Evolutionary conservation across 2,329 filamentous ascomycete genomes (phyloP).

Genomic region (Cladosporium sp.): DNA sequence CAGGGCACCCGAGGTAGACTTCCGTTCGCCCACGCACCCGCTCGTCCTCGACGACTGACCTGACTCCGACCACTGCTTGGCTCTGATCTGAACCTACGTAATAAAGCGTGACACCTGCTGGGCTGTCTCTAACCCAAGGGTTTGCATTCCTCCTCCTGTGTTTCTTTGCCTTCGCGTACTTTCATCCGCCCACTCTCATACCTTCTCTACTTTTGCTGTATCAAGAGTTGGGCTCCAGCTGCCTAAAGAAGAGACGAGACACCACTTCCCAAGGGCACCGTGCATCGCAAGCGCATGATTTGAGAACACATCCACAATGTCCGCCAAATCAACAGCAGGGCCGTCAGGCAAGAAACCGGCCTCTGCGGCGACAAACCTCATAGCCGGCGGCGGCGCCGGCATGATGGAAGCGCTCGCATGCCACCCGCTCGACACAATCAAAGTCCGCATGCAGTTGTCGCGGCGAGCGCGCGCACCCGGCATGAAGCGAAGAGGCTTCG

Average conservation of each 20-base stretch:
- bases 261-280: background rate
- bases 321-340: conserved; percentile 52
- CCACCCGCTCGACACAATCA: conserved; percentile 95
- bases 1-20: conserved; percentile 7
- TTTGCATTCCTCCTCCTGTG: background rate
- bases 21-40: conserved; percentile 9
- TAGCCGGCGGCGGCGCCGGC: conserved; percentile 91
- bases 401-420: conserved; percentile 99
- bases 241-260: no score
- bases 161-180: background rate
- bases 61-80: conserved; percentile 4
- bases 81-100: conserved; percentile 8
- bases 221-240: no score
- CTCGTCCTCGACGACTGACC: conserved; percentile 1
- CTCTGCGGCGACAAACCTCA: conserved; percentile 82
- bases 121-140: background rate
- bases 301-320: conserved; percentile 40
- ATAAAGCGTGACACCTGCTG: background rate
- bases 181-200: no score
- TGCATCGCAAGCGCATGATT: background rate
- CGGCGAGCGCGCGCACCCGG: conserved; percentile 75
- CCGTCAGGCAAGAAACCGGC: conserved; percentile 66
- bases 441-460: conserved; percentile 98
- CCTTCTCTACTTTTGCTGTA: no score
- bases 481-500: conserved; percentile 75